Conservation (phyloP, 495 filamentous ascomycete species). For the Aspergillus haitiensis region DNA sequence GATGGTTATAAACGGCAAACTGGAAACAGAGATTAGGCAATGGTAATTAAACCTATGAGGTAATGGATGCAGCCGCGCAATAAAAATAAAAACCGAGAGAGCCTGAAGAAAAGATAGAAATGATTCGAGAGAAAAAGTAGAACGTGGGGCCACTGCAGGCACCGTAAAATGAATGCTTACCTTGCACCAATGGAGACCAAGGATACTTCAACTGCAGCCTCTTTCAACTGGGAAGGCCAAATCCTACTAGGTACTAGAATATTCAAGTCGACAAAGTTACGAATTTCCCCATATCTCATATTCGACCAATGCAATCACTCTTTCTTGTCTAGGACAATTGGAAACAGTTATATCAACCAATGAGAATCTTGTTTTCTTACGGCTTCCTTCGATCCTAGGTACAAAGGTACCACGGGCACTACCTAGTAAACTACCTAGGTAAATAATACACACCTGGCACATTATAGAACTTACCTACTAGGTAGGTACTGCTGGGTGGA, state of each 20-base stretch:
- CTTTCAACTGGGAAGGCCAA: background rate
- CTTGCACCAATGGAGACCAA: slow-evolving; percentile 1
- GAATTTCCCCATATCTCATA: slow-evolving; percentile 10
- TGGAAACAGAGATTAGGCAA: no score
- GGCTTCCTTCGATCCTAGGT: no score
- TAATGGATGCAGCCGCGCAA: no score
- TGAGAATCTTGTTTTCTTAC: background rate
- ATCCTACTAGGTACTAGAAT: background rate
- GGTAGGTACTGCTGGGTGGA: slow-evolving; percentile 3
- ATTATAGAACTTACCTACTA: background rate
- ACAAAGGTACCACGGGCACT: no score
- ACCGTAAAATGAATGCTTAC: background rate
- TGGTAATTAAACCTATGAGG: no score
- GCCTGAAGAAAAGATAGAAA: no score
- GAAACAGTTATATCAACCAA: background rate
- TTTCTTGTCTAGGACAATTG: slow-evolving; percentile 1
- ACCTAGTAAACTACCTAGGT: background rate
- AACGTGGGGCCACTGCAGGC: background rate
- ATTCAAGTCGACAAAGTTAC: slow-evolving; percentile 4
- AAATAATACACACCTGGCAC: no score
- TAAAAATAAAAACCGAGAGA: no score
- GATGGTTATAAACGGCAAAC: no score
- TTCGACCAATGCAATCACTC: background rate
- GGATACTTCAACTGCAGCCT: background rate
- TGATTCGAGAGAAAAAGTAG: background rate